Base-by-base conservation (phyloP, 2,329 filamentous ascomycete species). In the Purpureocillium lavendulum region DNA sequence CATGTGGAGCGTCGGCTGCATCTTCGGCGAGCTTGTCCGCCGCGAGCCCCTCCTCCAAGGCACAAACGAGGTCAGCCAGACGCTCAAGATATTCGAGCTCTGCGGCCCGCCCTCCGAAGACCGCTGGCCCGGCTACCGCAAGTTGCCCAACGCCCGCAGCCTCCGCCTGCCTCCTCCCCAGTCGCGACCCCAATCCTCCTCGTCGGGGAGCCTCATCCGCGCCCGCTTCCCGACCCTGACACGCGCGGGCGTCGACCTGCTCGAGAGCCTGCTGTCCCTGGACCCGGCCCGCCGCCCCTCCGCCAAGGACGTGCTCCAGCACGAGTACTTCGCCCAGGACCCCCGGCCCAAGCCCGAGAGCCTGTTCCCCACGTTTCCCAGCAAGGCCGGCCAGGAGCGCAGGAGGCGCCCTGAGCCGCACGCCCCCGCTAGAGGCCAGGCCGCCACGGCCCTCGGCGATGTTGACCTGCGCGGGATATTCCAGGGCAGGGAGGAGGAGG, bases 341-440 rank as follows among this genome's bases (percentile, higher is more conserved):
- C 92, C 92, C 1, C 84, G 84, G 44, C 87, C 89, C 2, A 97
- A 97, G 65, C 80, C 83, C 7, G 84, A 87, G 57, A 84, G 83
- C 52, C 83, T 98, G 81, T 97, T 98, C 57, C 92, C 92, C 3
- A 97, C 92, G 0, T 98, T 97, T 58, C 92, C 92, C 0, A 92
- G 85, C 52, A 96, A 94, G 61, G 92, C 92, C 0, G 87, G 88
- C 2, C 84, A 92, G 68, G 92, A 98, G 69, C 83, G 81, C 55
- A 70, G 88, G 50, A 70, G 86, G 47, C 70, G 77, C 30, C 70
- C 76, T 43, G 78, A 80, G 44, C 92, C 92, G 1, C 82, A 88
- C 59, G 92, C 92, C 7, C 92, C 92, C 0, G 77, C 75, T 30
- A 71, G 90, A 26, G 89, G 88, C 0, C 79, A 84, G 41, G 77